A percentile compares a stretch with the other conserved stretches of the same genome.
These are phyloP conservation scores for Micromonas pusilla DNA, from an alignment of 139 green algal genomes.

Conservation along the genomic window DNA sequence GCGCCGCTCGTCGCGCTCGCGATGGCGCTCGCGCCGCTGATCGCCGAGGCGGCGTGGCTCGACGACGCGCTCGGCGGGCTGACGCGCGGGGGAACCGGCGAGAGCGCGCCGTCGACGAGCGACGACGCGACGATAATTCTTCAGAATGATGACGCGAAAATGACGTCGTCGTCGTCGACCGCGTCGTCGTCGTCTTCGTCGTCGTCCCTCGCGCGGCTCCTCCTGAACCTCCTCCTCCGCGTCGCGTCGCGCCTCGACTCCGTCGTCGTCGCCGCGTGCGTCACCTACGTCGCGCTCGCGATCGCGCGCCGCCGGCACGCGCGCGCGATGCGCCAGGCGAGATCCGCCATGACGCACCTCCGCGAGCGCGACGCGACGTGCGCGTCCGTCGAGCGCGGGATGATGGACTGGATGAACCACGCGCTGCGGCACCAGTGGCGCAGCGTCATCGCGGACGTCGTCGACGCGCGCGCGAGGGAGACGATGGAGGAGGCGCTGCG, in stretches of 20 bases:
- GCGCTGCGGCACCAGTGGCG: neutral
- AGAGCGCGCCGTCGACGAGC: too few relatives aligned
- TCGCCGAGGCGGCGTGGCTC: too few relatives aligned
- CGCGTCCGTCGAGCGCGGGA: neutral
- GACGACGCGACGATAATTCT: too few relatives aligned
- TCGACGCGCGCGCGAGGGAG: neutral
- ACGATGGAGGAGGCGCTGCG: neutral
- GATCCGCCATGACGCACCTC: neutral
- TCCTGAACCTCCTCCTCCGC: too few relatives aligned
- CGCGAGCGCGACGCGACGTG: neutral
- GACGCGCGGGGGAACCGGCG: too few relatives aligned
- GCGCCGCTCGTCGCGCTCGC: too few relatives aligned
- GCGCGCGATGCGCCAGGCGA: neutral
- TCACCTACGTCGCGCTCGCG: neutral
- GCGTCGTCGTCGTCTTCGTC: too few relatives aligned
- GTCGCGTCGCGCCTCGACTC: neutral
- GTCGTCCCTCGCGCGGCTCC: too few relatives aligned
- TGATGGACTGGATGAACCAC: conserved; percentile 22
- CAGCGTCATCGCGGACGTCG: neutral
- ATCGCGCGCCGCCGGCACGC: neutral
- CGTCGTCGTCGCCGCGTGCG: neutral
- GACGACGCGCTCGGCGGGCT: too few relatives aligned
- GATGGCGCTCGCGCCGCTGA: too few relatives aligned
- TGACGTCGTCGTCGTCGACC: too few relatives aligned
- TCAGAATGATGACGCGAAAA: too few relatives aligned